Evolutionary conservation across 23 red algal species (phyloP), one percentile per base, ranked within the genome.

Genomic region (Gracilaria caudata): DNA sequence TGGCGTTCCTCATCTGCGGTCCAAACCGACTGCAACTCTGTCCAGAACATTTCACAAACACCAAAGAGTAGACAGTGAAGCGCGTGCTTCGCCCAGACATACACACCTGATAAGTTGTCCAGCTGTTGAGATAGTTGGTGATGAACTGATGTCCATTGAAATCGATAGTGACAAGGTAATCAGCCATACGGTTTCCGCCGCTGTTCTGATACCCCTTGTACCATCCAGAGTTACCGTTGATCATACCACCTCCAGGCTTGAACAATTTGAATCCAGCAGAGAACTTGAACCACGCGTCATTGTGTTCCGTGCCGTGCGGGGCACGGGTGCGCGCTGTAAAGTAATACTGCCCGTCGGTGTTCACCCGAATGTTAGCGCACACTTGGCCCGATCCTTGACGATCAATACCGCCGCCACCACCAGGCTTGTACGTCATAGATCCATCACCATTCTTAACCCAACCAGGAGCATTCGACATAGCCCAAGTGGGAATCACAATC

Each of bases 171-270:
- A 81, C 57, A 8, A 82, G 23, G 28, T 83, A 82, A 10, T 83
- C 79, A 2, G 79, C 75, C 55, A 72, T 59, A 30, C 58, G 32
- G 21, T 71, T 92, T 4, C 88, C 64, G 24, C 88, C 88, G 6
- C 29, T 30, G 51, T 92, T 92, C 37, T 92, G 59, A 35, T 92
- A 92, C 17, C 78, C 88, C 79, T 92, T 92, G 78, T 77, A 78
- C 83, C 83, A 87, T 1, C 68, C 68, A 64, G 65, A 60, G 68
- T 65, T 65, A 23, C 83, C 83, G 5, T 14, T 46, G 43, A 53
- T 14, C 30, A 23, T 54, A 2, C 74, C 19, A 79, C 44, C 20
- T 35, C 46, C 44, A n/a, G 74, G 74, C 40, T 57, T 51, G 40
- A 40, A 79, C 23, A 79, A 35, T 29, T 79, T 43, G 46, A 79